Evolutionary conservation across 805 yeast species (phyloP), one percentile per base, ranked within the genome.

Genomic region (Blastobotrys americana): DNA sequence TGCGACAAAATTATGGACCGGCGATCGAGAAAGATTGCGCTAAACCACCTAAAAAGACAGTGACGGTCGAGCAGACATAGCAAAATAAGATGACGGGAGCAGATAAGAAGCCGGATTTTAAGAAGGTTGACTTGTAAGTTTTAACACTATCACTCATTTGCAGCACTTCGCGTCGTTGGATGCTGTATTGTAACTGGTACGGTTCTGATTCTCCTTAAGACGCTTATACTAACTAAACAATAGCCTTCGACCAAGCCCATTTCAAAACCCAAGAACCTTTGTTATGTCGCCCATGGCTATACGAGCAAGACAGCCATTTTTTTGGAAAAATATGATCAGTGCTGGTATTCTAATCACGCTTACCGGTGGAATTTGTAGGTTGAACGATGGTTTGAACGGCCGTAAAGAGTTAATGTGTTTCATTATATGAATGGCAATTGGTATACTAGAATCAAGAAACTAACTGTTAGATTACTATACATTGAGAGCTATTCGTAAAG

Each of bases 201-300:
- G 17, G n/a, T 36, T 5, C 25, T 36, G 39, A 17, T 17, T 6
- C n/a, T 16, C n/a, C 34, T 15, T 31, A 5, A 16, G 3, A 27
- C 13, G 13, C 33, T 27, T 13, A 5, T 36, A 20, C 39, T 16
- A 16, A 16, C 39, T 4, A 16, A 20, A 13, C 5, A 15, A 15
- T 19, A 53, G 59, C 39, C 19, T 55, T 34, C 44, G 44, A 49
- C 68, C 67, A 18, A 69, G 76, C 3, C 70, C 65, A 41, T 74
- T 77, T 58, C 76, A 74, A 43, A 85, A 84, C 63, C 82, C 79
- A 31, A 68, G 69, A 52, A 84, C 89, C 27, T 82, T 77, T 66
- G 82, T 82, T 59, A 88, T 88, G 90, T 85, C 96, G 1, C 96
- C 96, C 13, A 96, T 96, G 4, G 79, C 90, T 73, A 71, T 86